Evolutionary conservation across 352 stramenopile species (phyloP).

Genomic region (Phytopythium chamaehyphon): DNA sequence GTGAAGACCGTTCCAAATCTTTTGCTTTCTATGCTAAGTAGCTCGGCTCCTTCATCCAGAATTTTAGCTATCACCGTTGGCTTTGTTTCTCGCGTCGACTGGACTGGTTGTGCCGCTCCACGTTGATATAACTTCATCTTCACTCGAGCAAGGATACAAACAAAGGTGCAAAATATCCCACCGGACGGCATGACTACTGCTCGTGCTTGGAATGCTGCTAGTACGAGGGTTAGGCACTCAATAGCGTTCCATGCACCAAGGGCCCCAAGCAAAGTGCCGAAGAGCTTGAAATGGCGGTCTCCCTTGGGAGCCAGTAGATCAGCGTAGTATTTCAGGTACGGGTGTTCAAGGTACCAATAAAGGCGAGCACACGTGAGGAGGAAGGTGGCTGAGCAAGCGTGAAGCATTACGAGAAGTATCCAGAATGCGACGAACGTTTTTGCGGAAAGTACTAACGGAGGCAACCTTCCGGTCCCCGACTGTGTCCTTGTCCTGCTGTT

Average conservation of each 20-base stretch:
- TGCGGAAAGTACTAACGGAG: too few species aligned
- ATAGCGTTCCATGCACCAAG: slow-evolving; percentile 6
- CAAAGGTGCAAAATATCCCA: too few species aligned
- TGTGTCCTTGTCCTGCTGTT: too few species aligned
- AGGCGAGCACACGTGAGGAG: not conserved
- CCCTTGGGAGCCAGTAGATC: slow-evolving; percentile 11
- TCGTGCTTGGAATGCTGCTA: not conserved
- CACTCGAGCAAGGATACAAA: not conserved
- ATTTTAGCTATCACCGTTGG: not conserved
- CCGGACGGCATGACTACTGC: not conserved
- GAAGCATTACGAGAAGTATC: slow-evolving; percentile 5
- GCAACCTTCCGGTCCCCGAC: too few species aligned
- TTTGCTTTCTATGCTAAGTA: slow-evolving; percentile 14
- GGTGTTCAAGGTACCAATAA: slow-evolving; percentile 18
- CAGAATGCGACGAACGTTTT: slow-evolving; percentile 16
- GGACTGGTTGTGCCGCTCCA: not conserved
- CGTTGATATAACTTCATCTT: not conserved
- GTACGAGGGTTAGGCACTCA: not conserved
- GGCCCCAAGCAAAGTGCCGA: slow-evolving; percentile 6
- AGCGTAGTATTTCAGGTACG: slow-evolving; percentile 28
- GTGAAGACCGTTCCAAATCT: slow-evolving; percentile 17
- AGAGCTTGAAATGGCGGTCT: slow-evolving; percentile 4
- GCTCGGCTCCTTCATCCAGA: not conserved
- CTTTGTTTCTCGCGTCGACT: too few species aligned
- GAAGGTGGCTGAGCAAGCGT: slow-evolving; percentile 1